A percentile compares a stretch with the other conserved stretches of the same genome.
These are phyloP conservation scores for Hypoxylon fuscum DNA, from an alignment of 495 filamentous ascomycete genomes.

Conservation along the genomic window DNA sequence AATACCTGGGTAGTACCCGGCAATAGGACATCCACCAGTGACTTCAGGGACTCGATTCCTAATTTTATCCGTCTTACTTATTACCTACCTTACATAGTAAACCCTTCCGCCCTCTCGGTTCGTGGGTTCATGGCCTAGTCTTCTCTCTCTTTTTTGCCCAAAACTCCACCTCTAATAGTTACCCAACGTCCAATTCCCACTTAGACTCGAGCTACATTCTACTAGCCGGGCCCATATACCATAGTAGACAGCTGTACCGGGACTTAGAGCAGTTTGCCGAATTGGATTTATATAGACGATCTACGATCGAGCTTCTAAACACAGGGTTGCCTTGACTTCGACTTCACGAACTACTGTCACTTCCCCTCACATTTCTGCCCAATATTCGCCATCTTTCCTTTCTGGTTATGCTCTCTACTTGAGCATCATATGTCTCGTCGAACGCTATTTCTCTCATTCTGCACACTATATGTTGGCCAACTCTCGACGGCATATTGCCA, in stretches of 20 bases:
- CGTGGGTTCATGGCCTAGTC: slow-evolving; percentile 20
- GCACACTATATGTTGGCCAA: slow-evolving; percentile 11
- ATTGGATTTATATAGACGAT: slow-evolving; percentile 20
- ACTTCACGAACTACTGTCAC: slow-evolving; percentile 8
- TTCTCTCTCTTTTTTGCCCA: slow-evolving; percentile 22
- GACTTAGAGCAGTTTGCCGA: slow-evolving; percentile 11
- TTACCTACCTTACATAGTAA: background rate
- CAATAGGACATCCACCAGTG: slow-evolving; percentile 11
- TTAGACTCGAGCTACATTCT: slow-evolving; percentile 24
- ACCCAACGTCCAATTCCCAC: slow-evolving; percentile 7
- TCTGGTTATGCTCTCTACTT: slow-evolving; percentile 11
- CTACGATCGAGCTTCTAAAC: slow-evolving; percentile 7
- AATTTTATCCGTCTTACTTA: slow-evolving; percentile 23
- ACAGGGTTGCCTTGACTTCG: slow-evolving; percentile 39
- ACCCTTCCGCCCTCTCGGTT: slow-evolving; percentile 20
- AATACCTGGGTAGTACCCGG: slow-evolving; percentile 12
- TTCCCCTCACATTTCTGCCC: slow-evolving; percentile 28
- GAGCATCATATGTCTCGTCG: slow-evolving; percentile 10
- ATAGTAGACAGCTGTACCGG: slow-evolving; percentile 19
- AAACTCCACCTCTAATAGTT: slow-evolving; percentile 27
- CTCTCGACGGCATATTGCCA: slow-evolving; percentile 6
- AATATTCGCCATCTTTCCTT: slow-evolving; percentile 14
- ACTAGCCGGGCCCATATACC: slow-evolving; percentile 26
- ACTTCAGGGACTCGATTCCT: slow-evolving; percentile 28
- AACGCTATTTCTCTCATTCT: slow-evolving; percentile 14